Percentiles rank a stretch among this genome's conserved stretches.
phyloP scores from a whole-genome alignment of 176 grass and related monocot genomes.

The Microstegium vimineum region DNA sequence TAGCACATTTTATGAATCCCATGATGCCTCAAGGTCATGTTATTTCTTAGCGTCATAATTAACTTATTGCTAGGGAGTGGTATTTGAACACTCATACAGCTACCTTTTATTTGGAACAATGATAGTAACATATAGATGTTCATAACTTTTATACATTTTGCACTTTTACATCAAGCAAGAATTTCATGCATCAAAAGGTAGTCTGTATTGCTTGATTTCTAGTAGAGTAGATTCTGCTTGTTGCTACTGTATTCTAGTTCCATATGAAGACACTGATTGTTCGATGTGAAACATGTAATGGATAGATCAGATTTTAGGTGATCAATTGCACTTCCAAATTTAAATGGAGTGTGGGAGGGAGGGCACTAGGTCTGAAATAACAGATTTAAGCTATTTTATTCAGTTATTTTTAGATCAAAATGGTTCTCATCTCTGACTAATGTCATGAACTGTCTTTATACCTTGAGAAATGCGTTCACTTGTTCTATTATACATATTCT shows the following conservation, averaged over 20 bases:
- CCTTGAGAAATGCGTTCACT: neutral
- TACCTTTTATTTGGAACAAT: neutral
- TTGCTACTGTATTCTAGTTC: neutral
- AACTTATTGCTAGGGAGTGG: neutral
- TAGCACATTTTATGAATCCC: neutral
- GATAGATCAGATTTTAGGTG: neutral
- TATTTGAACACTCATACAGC: neutral
- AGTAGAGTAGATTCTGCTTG: neutral
- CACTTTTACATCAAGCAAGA: neutral
- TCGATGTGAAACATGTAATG: neutral
- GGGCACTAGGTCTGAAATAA: neutral
- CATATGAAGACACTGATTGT: neutral
- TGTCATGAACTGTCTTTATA: neutral
- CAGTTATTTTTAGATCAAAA: conserved; percentile 1
- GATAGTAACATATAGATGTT: neutral
- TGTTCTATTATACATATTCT: neutral
- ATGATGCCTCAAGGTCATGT: neutral
- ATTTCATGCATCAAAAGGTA: neutral
- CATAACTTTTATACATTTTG: neutral
- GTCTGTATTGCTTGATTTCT: neutral
- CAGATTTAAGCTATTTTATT: neutral
- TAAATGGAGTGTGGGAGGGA: neutral
- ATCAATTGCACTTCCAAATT: neutral
- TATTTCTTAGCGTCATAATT: neutral
- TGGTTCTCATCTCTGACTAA: neutral